Conservation (phyloP, 371 early-diverging fungal species). For the Cokeromyces recurvatus region DNA sequence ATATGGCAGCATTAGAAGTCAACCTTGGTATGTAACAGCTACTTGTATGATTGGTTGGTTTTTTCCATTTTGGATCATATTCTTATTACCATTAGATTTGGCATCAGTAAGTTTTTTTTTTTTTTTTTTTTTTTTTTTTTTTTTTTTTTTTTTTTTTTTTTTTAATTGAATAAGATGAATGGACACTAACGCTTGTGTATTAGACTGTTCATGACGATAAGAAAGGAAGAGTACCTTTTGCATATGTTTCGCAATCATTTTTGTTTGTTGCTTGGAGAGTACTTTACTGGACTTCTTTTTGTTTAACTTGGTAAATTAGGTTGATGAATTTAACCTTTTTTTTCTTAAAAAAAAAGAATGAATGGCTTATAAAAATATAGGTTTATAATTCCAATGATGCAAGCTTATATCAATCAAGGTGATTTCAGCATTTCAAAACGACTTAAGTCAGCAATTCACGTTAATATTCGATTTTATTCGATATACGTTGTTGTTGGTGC, state of each 20-base stretch:
- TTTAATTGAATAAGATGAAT: no score
- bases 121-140: constrained; percentile 12
- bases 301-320: constrained; percentile 71
- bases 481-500: constrained; percentile 49
- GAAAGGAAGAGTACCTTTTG: constrained; percentile 70
- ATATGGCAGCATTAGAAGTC: constrained; percentile 66
- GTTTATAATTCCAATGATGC: constrained; percentile 81
- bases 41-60: constrained; percentile 74
- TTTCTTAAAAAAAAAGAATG: neutral
- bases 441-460: constrained; percentile 66
- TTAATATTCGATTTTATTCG: constrained; percentile 75
- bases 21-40: constrained; percentile 68
- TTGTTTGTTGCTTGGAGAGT: constrained; percentile 78
- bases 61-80: constrained; percentile 85
- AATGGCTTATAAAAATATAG: constrained; percentile 26
- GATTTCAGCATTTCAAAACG: constrained; percentile 66
- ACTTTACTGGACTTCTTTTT: constrained; percentile 90
- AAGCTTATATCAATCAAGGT: constrained; percentile 82
- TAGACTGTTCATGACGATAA: constrained; percentile 61
- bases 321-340: neutral
- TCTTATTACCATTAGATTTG: constrained; percentile 87
- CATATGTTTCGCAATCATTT: constrained; percentile 67
- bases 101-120: constrained; percentile 65
- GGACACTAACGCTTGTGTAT: no score
- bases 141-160: no score